Percentiles rank a stretch among this genome's conserved stretches.
Evolutionary conservation across 1,284 basidiomycete genomes (phyloP).

Genomic region (Cryptococcus jaspeensis): DNA sequence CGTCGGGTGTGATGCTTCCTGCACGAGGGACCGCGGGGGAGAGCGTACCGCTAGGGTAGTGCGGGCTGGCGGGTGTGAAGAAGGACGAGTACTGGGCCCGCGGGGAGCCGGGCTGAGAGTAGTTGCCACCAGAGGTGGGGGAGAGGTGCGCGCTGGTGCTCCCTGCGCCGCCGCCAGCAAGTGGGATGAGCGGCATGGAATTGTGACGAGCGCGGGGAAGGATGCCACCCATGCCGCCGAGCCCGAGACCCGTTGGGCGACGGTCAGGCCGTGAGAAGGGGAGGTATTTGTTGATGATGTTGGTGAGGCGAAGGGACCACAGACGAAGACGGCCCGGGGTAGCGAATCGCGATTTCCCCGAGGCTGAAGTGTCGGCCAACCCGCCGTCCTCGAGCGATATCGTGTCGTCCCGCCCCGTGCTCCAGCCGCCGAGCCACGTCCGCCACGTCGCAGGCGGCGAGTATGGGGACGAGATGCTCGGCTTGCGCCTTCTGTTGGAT

Average conservation of each 20-base stretch:
- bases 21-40: not conserved
- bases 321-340: constrained; percentile 21
- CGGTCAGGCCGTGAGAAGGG: constrained; percentile 2
- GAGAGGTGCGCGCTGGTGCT: not conserved
- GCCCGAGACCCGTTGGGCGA: no score
- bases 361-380: constrained; percentile 2
- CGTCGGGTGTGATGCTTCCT: not conserved
- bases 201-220: constrained; percentile 4
- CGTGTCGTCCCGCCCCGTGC: not conserved
- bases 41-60: not conserved
- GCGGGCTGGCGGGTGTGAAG: constrained; percentile 12
- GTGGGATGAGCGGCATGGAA: constrained; percentile 11
- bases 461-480: constrained; percentile 20
- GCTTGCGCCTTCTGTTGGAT: constrained; percentile 21
- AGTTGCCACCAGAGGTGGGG: not conserved
- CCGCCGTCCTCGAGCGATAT: constrained; percentile 24
- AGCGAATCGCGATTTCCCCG: constrained; percentile 1
- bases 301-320: constrained; percentile 21
- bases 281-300: constrained; percentile 11
- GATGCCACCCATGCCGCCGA: not conserved
- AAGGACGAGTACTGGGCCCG: constrained; percentile 8
- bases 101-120: constrained; percentile 19
- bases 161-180: not conserved
- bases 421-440: not conserved
- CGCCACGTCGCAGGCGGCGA: not conserved